Evolutionary conservation across 805 yeast genomes (phyloP), one percentile per base, ranked within the genome.

Genomic region (Helenozyma rhizophorensis): DNA sequence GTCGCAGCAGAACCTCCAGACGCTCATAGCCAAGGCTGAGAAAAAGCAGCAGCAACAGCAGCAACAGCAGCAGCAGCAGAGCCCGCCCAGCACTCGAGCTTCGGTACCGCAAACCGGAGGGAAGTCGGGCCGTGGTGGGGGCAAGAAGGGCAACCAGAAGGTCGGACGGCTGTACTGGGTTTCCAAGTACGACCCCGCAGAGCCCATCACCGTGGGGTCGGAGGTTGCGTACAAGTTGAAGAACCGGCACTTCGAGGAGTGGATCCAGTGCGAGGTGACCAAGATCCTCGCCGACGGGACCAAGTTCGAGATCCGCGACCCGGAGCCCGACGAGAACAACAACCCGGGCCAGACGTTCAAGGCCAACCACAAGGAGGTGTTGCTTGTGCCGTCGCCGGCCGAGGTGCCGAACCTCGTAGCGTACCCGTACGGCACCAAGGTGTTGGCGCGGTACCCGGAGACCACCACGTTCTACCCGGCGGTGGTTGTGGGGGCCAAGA

Each of bases 401-500:
- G 72, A 65, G 9, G 69, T 65, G 1, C 43, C 60, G 37, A 50
- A 53, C 4, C 56, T 78, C 37, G 54, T 61, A 15, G 68, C 71
- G 27, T 84, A 83, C 44, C 83, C 95, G 0, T 64, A 77, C 23
- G 93, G 95, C 0, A 70, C 88, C 1, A 79, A 78, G 44, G 97
- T 93, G 3, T 65, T 93, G 38, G 98, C 97, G 0, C 72, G 95
- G 49, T 93, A 93, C 50, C 98, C 98, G 1, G 98, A 93, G 47
- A 93, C 98, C 0, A 93, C 98, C 0, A 89, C 97, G 0, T 93
- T 93, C 50, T 93, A 93, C 50, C 86, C 94, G 3, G 99, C 98
- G 0, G 85, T 84, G 30, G 97, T 93, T 2, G 79, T 80, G 15
- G 89, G 94, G 0, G 70, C 75, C 28, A 78, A 76, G 33, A 69